These are phyloP conservation scores for Rhizoclosmatium sp. DNA, from an alignment of 192 early-diverging fungal species.

Conservation along the genomic window DNA sequence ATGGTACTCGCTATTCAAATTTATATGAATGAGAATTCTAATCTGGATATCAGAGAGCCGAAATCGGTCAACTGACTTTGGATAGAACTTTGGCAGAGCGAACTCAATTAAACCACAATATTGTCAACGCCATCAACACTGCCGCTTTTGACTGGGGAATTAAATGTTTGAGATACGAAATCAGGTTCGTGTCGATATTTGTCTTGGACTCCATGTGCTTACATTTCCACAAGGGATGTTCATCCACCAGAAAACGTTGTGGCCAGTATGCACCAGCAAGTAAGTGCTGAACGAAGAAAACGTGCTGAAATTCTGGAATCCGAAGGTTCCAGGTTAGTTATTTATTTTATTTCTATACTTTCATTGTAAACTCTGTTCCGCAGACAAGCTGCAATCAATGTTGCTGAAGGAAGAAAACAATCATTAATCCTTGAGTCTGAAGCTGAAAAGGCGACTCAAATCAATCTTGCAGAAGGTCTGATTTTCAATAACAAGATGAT, in stretches of 20 bases:
- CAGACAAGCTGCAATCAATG: conserved; percentile 93
- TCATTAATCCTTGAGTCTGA: conserved; percentile 93
- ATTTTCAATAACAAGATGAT: neutral
- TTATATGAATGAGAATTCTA: neutral
- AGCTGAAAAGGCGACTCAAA: conserved; percentile 86
- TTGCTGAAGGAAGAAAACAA: conserved; percentile 94
- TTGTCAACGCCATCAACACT: conserved; percentile 92
- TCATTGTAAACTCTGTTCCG: neutral
- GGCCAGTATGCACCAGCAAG: conserved; percentile 96
- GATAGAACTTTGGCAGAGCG: conserved; percentile 95
- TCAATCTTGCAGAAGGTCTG: conserved; percentile 85
- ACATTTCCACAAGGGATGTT: conserved; percentile 71
- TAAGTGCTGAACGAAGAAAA: conserved; percentile 95
- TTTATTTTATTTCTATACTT: neutral
- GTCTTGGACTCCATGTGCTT: neutral
- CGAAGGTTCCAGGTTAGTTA: conserved; percentile 55
- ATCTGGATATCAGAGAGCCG: conserved; percentile 68
- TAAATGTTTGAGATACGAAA: conserved; percentile 75
- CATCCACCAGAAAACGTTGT: conserved; percentile 96
- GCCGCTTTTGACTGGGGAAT: conserved; percentile 97
- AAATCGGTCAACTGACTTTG: conserved; percentile 98
- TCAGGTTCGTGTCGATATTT: neutral
- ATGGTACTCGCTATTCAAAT: conserved; percentile 63
- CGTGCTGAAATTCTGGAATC: conserved; percentile 87
- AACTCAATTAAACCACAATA: conserved; percentile 89